Base-by-base conservation (phyloP, 768 basidiomycete species). In the Paxillus rubicundulus region DNA sequence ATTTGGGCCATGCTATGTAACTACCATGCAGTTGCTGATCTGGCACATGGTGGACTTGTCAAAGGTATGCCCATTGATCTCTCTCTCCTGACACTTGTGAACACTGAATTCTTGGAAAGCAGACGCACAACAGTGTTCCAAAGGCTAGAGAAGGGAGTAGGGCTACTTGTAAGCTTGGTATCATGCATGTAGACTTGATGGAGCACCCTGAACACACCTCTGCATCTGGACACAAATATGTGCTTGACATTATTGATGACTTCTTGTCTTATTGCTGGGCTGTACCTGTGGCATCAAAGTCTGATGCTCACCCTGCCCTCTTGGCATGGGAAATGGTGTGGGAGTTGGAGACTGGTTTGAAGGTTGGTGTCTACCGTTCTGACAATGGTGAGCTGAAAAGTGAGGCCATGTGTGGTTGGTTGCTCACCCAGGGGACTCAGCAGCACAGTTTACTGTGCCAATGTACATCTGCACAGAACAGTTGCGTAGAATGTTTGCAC, bases 41-140 rank as follows among this genome's bases (percentile, higher is more conserved):
- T n/a, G n/a, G n/a, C n/a, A n/a, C n/a, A n/a, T n/a, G n/a, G n/a
- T n/a, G 2, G 38, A 7, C 38, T 39, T 7, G 47, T 17, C 9
- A 42, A 9, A 17, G 46, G 52, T 53, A 53, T 53, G 52, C 46
- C 52, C 27, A 40, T 52, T 40, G 18, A 47, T 21, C 46, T 42
- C 1, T 48, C 47, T 41, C 32, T 34, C 65, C 67, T 1, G 53
- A 61, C 2, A 65, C 61, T 51, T 73, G 71, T 63, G 62, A 67
- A 38, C 54, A 57, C 24, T 75, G 75, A 47, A 61, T 74, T 33
- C 62, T 68, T 38, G 72, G 74, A 6, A 76, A 76, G 56, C 72
- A 76, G 71, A 67, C 61, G 0, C 55, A 55, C 12, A 57, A 55
- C 2, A 58, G 66, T 10, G 66, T 75, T 13, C 72, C 73, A 0